Base-by-base conservation (phyloP, 2,329 filamentous ascomycete species). In the Chaetoscypha palmicola region DNA sequence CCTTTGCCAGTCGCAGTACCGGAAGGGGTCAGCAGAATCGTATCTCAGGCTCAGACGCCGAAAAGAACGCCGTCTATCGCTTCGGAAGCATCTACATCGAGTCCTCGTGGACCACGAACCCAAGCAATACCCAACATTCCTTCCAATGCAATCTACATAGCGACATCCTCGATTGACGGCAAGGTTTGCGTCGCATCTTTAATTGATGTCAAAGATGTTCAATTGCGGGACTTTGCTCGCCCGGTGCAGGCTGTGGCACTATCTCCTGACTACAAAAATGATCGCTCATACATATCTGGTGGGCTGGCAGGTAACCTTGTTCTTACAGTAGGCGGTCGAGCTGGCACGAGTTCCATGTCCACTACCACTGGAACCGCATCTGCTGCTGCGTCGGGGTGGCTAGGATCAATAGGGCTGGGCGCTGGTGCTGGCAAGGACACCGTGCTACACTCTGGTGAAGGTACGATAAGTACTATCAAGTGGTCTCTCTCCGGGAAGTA, bases 401-500 rank as follows among this genome's bases (percentile, higher is more conserved):
- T 97, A 1, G 88, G 90, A 0, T 85, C 83, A 35, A 86, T 97
- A 62, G 91, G 90, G 0, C 66, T 97, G 3, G 84, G 86, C 30
- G 67, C 75, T 20, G 87, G 83, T 55, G 82, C 77, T 9, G 90
- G 89, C 10, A 91, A 83, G 59, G 92, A 98, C 60, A 88, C 80
- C 0, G 71, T 96, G 2, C 65, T 97, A 36, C 92, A 98, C 61
- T 88, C 86, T 5, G 92, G 92, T 2, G 94, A 98, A 67, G 92
- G 92, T 3, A 79, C 81, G 2, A 92, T 98, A 51, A 91, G 80
- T 61, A 85, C 82, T 3, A 92, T 98, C 59, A 91, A 94, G 63
- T 98, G 91, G 89, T 97, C 91, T 0, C 63, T 91, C 31, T 91
- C 88, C 0, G 91, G 92, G 1, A 92, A 85, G 66, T 97, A 90